These are phyloP conservation scores for Acephala macrosclerotiorum DNA, from an alignment of 2,329 filamentous ascomycete genomes.

Conservation along the genomic window DNA sequence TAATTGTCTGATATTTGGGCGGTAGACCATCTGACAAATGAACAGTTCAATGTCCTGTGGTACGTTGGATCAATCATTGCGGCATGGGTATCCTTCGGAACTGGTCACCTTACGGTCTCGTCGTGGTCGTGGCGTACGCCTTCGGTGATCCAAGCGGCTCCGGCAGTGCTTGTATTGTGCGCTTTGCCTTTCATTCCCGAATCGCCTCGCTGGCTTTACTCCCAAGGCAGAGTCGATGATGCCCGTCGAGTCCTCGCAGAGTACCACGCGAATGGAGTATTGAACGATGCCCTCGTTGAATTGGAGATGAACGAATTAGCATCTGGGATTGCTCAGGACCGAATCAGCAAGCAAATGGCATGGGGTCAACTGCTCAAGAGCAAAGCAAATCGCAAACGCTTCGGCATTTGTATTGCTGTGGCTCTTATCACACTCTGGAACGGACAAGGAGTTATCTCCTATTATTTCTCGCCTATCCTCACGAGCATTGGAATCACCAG, in stretches of 20 bases:
- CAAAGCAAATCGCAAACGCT: slow-evolving; percentile 30
- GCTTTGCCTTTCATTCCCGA: slow-evolving; percentile 46
- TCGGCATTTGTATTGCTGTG: slow-evolving; percentile 34
- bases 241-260: slow-evolving; percentile 49
- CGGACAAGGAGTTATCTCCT: slow-evolving; percentile 41
- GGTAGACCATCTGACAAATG: background rate
- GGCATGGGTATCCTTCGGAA: slow-evolving; percentile 35
- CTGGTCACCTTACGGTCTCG: slow-evolving; percentile 21
- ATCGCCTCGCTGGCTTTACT: slow-evolving; percentile 47
- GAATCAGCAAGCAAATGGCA: background rate
- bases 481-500: slow-evolving; percentile 35
- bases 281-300: slow-evolving; percentile 45
- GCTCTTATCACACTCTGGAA: slow-evolving; percentile 34
- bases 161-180: slow-evolving; percentile 13
- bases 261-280: slow-evolving; percentile 49
- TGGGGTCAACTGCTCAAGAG: slow-evolving; percentile 32
- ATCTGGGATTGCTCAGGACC: slow-evolving; percentile 51
- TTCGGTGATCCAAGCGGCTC: slow-evolving; percentile 25
- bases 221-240: slow-evolving; percentile 43
- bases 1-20: background rate
- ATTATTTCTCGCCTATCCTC: slow-evolving; percentile 47
- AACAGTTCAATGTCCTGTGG: slow-evolving; percentile 36
- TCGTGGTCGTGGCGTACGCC: slow-evolving; percentile 52
- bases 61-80: slow-evolving; percentile 34
- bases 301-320: slow-evolving; percentile 50